Evolutionary conservation across 305 asterid genomes (phyloP).

Genomic region (Fraxinus floribunda): DNA sequence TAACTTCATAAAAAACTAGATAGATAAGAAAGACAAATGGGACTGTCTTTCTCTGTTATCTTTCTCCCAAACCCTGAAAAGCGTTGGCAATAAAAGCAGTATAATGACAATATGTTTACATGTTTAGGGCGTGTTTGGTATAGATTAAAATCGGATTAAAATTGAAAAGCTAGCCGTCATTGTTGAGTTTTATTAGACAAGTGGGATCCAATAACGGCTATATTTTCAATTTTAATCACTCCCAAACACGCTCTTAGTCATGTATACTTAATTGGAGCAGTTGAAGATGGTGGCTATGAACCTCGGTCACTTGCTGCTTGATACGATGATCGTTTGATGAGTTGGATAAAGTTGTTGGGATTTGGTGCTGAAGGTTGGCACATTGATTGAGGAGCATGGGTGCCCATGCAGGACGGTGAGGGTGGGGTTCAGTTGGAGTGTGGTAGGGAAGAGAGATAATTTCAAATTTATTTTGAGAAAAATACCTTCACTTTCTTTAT

Average conservation of each 20-base stretch:
- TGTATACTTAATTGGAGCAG: background rate
- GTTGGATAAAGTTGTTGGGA: background rate
- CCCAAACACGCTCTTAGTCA: too few species aligned
- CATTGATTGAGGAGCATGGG: background rate
- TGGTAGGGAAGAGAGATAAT: background rate
- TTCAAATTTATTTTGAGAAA: background rate
- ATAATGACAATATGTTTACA: background rate
- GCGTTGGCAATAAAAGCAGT: background rate
- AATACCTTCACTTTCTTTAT: background rate
- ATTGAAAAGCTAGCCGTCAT: too few species aligned
- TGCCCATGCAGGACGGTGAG: background rate
- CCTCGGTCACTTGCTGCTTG: background rate
- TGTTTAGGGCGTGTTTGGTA: background rate
- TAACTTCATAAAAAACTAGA: background rate
- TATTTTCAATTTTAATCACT: too few species aligned
- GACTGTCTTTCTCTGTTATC: background rate
- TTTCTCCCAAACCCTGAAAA: background rate
- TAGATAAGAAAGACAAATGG: background rate
- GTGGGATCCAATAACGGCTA: too few species aligned
- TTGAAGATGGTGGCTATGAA: background rate
- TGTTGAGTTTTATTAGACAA: too few species aligned
- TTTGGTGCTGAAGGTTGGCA: conserved; percentile 8
- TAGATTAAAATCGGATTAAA: too few species aligned
- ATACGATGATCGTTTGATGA: background rate
- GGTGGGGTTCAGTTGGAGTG: background rate